phyloP scores from a whole-genome alignment of 345 rosid species.

The Dimocarpus longan region DNA sequence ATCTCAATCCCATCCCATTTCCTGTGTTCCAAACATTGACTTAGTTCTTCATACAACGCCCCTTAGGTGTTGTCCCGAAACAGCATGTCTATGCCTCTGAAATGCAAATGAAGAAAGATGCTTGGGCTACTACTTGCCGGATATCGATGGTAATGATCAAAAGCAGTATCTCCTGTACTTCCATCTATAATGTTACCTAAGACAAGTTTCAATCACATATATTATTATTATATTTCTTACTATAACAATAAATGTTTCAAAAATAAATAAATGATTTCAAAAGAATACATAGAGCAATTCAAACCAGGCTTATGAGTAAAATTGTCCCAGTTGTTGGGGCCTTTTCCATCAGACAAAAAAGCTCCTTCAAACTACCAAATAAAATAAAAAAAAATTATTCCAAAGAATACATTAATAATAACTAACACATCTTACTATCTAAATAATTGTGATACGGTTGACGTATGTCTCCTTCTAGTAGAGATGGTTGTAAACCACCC shows the following conservation, averaged over 20 bases:
- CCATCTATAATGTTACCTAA: constrained; percentile 59
- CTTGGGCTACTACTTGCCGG: constrained; percentile 46
- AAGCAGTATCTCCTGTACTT: constrained; percentile 65
- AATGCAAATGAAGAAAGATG: no score
- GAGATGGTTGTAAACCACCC: no score
- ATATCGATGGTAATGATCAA: constrained; percentile 72
- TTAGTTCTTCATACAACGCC: no score
- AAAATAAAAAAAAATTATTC: not conserved
- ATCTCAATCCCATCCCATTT: no score
- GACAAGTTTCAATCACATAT: not conserved
- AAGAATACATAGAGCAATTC: not conserved
- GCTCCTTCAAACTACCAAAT: constrained; percentile 56
- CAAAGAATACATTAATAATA: not conserved
- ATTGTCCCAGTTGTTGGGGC: constrained; percentile 57
- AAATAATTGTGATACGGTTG: no score
- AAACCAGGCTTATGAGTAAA: constrained; percentile 47
- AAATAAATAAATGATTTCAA: not conserved
- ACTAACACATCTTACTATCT: not conserved
- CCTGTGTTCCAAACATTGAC: no score
- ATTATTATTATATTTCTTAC: not conserved
- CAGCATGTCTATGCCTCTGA: no score
- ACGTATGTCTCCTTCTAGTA: no score
- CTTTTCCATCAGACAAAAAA: constrained; percentile 54
- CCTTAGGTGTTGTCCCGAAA: no score
- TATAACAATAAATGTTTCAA: no score